Evolutionary conservation across 208 protist genomes (phyloP), one percentile per base, ranked within the genome.

Genomic region (Vickermania ingenoplastis): DNA sequence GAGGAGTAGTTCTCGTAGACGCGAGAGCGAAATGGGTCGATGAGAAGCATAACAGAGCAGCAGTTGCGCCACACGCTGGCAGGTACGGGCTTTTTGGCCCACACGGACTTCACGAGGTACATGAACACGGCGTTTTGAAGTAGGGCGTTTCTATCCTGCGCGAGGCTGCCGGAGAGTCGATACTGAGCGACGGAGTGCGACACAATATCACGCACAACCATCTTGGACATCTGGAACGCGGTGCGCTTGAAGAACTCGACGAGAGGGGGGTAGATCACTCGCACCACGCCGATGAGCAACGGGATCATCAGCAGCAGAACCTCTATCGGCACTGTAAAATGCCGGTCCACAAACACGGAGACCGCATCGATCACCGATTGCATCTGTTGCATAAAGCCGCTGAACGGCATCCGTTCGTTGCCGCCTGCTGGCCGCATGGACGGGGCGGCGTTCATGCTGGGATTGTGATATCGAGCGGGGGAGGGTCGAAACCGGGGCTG

Each of bases 41-140:
- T 31, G 28, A 91, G 74, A 17, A 91, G 61, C 27, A 87, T 21
- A 21, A 73, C 55, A 26, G 67, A 76, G 27, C 59, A 25, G 53
- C 73, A 79, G 59, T 73, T 70, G 4, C 65, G 25, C 75, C 76
- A 78, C 25, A 50, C 54, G n/a, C 48, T 63, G 21, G 62, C 28
- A 3, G 69, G 63, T 4, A 79, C 23, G 11, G 77, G 65, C 2
- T 59, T 66, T 28, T 53, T 53, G n/a, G 59, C 25, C 71, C 74
- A 79, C 59, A 73, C 70, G n/a, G 57, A 55, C 52, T 71, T 21
- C 21, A 36, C 55, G 2, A 91, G 57, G 72, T 85, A 87, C 52
- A 81, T 65, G 28, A 91, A 67, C 14, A 90, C 66, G 17, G 79
- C 77, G 54, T 91, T 91, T 53, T 87, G 75, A 53, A 87, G 59